A percentile compares a stretch with the other conserved stretches of the same genome.
Evolutionary conservation across 306 rosid genomes (phyloP).

Genomic region (Vigna hirtella): DNA sequence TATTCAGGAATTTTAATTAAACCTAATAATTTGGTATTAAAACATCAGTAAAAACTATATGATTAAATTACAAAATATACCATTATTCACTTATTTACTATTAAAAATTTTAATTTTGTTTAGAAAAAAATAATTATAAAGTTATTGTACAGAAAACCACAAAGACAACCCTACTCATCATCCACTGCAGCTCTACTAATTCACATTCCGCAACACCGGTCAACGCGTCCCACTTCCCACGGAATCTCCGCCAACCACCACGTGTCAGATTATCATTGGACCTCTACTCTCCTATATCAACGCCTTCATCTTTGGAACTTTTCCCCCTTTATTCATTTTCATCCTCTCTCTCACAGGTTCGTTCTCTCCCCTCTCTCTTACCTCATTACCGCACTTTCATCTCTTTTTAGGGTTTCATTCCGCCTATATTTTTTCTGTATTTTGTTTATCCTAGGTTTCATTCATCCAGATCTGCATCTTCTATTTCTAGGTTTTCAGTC

Average conservation of each 20-base stretch:
- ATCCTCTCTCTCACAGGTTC: conserved; percentile 3
- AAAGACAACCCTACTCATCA: background rate
- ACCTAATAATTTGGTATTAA: no score
- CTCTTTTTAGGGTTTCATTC: conserved; percentile 34
- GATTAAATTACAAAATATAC: no score
- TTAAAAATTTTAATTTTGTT: no score
- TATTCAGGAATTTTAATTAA: no score
- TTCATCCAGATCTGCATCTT: conserved; percentile 32
- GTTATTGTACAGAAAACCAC: no score
- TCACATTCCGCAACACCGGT: background rate
- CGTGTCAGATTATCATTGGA: conserved; percentile 14
- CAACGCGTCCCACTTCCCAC: background rate
- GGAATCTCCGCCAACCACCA: conserved; percentile 20
- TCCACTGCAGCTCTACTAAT: background rate
- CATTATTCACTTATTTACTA: no score
- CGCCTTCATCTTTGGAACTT: background rate
- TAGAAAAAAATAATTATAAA: no score
- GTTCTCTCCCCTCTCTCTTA: conserved; percentile 5
- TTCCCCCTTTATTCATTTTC: background rate
- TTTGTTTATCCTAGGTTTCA: conserved; percentile 26
- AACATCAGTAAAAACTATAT: no score
- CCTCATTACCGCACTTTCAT: background rate
- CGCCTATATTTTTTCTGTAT: background rate
- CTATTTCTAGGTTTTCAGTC: conserved; percentile 24
- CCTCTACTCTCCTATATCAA: conserved; percentile 17